Evolutionary conservation across 192 early-diverging fungal genomes (phyloP), one percentile per base, ranked within the genome.

Genomic region (Thamnidium elegans): DNA sequence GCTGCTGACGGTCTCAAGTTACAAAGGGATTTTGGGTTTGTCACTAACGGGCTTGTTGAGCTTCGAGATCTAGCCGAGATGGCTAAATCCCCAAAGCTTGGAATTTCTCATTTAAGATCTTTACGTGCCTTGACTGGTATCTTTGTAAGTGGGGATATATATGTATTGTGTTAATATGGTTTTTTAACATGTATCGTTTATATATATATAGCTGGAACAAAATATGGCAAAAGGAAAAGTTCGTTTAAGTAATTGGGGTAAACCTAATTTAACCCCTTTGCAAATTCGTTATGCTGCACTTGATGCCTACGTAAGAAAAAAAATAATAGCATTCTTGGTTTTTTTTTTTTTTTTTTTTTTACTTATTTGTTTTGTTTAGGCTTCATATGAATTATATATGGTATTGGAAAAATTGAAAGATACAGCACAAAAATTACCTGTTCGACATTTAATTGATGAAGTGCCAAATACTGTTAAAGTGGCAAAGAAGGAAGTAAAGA

Each of bases 31-130:
- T 73, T 54, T 50, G 62, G 66, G 21, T 36, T 73, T 3, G 14
- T 59, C 8, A 73, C 71, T 0, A 68, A 68, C 36, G 71, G 71
- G 4, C 48, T 73, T 2, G 61, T 73, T 15, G 71, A 73, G 3
- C 17, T 68, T 3, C 15, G 44, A 7, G 23, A 50, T 19, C 50
- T 73, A 34, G 66, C 71, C 3, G 39, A 42, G 4, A 6, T n/a
- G 1, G 21, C 60, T n/a, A 36, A 50, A 4, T 36, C 60, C 8
- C 4, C 42, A 13, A 50, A 46, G 45, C n/a, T 65, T 5, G 26
- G 15, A 13, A 21, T 7, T 0, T 43, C 43, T 20, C 51, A 50
- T 10, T 42, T 34, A 9, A 30, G 60, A 51, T 72, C 71, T 5
- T 21, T 72, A 13, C 39, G 50, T 3, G 54, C 60, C 9, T 42